Evolutionary conservation across 2,329 filamentous ascomycete species (phyloP), one percentile per base, ranked within the genome.

Genomic region (Fusarium duplospermum): DNA sequence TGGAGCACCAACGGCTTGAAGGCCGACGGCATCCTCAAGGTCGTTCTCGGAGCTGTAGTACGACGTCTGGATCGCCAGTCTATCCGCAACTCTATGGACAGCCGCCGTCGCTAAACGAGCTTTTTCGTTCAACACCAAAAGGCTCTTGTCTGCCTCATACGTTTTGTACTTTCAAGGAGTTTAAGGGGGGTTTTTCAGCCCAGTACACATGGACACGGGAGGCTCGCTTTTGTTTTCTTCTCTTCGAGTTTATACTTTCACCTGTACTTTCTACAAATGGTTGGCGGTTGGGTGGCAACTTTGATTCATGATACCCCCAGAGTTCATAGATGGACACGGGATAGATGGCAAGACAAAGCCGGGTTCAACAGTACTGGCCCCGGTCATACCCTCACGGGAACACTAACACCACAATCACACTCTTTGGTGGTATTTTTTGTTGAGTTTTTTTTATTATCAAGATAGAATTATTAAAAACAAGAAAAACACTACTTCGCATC

Each of bases 41-140:
- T 90, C 31, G 93, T 97, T 0, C 86, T 98, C 6, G 95, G 95
- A 4, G 89, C 91, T 0, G 93, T 98, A 10, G 90, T 94, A 36
- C 80, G 80, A 66, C 80, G 83, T 27, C 69, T 85, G 6, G 84
- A 86, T 66, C 77, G 81, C 29, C 74, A 73, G 60, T 58, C 70
- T n/a, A 69, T 59, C 27, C 74, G 60, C 42, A 62, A 69, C 61
- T 61, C 74, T n/a, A 57, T 64, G 7, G 50, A 72, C 24, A 64
- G 61, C 50, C 61, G 64, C n/a, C 64, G 62, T 16, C 42, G 54
- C n/a, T 75, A 56, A 58, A 13, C 9, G n/a, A 35, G 50, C n/a
- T 6, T 45, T 22, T 45, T 45, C 7, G 40, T 45, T 45, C 40
- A 45, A 45, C 40, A 45, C 40, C 20, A 14, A 45, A 45, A 45